Evolutionary conservation across 192 early-diverging fungal species (phyloP).

Genomic region (Entrophospora sp.): DNA sequence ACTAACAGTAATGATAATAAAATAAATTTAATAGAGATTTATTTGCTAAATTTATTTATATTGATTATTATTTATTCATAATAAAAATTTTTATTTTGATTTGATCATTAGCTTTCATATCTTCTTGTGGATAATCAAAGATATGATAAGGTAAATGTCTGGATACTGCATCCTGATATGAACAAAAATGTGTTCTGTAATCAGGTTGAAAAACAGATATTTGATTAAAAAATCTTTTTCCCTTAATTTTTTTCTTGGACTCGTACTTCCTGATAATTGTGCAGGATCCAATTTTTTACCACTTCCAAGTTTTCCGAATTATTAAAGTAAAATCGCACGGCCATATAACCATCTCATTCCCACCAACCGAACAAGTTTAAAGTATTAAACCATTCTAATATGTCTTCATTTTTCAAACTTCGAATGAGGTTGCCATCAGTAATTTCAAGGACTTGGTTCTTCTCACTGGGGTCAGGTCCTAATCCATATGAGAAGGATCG

Average conservation of each 20-base stretch:
- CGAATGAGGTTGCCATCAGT: background rate
- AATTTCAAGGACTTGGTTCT: background rate
- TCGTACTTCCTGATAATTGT: background rate
- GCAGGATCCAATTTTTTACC: background rate
- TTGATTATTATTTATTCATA: no score
- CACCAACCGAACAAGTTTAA: constrained; percentile 5
- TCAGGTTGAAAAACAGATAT: no score
- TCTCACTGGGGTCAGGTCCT: background rate
- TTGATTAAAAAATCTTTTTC: no score
- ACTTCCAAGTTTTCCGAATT: background rate
- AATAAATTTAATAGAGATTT: no score
- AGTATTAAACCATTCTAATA: constrained; percentile 3
- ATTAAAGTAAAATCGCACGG: background rate
- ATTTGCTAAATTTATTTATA: no score
- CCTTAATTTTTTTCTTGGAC: background rate
- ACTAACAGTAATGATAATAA: no score
- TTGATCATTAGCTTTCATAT: no score
- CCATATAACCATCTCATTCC: background rate
- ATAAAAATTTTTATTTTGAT: no score
- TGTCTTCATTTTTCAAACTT: background rate
- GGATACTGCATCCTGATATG: no score
- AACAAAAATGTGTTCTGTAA: no score
- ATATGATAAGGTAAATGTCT: no score
- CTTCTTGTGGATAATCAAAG: no score
- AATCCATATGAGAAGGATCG: background rate